Percentiles rank a stretch among this genome's conserved stretches.
Conservation (phyloP, 1,284 basidiomycete genomes). For the Pisolithus thermaeus region DNA sequence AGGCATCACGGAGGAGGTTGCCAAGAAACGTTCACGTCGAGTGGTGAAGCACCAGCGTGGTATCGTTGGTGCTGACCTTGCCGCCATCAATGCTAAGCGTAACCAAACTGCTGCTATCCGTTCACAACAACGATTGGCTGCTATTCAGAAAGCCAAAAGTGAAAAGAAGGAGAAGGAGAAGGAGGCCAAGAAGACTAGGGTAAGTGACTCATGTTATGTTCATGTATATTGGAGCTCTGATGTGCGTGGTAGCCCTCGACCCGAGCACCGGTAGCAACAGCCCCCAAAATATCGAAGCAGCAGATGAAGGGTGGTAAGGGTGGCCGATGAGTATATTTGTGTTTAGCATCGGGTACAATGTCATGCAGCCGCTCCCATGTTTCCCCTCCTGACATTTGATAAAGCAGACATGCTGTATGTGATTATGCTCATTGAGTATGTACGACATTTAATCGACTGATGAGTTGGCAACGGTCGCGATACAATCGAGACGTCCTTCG, state of each 20-base stretch:
- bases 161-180: constrained; percentile 99
- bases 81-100: constrained; percentile 85
- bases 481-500: too few species aligned
- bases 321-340: constrained; percentile 41
- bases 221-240: not conserved
- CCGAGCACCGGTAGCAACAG: constrained; percentile 44
- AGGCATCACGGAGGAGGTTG: constrained; percentile 97
- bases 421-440: not conserved
- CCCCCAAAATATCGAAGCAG: constrained; percentile 91
- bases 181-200: constrained; percentile 90
- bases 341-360: constrained; percentile 10
- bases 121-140: constrained; percentile 73
- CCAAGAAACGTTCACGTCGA: constrained; percentile 97
- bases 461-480: too few species aligned
- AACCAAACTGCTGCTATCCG: constrained; percentile 89
- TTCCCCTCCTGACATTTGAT: constrained; percentile 13
- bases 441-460: too few species aligned
- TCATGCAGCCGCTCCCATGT: not conserved
- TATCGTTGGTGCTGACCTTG: constrained; percentile 94
- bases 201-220: constrained; percentile 30
- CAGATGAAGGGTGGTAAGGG: constrained; percentile 89
- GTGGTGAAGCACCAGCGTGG: constrained; percentile 99
- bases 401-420: constrained; percentile 11
- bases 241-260: constrained; percentile 36
- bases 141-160: constrained; percentile 88